phyloP scores from a whole-genome alignment of 2,329 filamentous ascomycete genomes.

The Chaetomiaceae sp. region DNA sequence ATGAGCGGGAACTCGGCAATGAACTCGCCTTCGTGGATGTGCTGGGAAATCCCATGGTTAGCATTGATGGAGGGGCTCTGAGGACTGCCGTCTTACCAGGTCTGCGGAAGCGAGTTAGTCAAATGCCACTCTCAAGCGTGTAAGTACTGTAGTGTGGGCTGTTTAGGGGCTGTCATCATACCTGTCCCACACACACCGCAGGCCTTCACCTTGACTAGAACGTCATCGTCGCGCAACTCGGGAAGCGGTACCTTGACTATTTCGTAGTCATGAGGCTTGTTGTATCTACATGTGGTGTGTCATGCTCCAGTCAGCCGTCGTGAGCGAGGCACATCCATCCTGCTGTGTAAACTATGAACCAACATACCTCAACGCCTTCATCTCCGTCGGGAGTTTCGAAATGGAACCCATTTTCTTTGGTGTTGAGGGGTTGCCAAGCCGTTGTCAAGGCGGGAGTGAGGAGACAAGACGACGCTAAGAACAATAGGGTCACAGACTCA shows the following conservation, averaged over 20 bases:
- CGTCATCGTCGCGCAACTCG: conserved; percentile 54
- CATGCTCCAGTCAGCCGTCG: not conserved
- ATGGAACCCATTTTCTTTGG: conserved; percentile 32
- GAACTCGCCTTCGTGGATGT: conserved; percentile 68
- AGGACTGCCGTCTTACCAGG: conserved; percentile 1
- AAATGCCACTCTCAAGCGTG: not conserved
- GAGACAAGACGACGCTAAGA: not conserved
- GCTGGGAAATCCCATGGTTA: conserved; percentile 33
- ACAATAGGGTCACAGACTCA: no score
- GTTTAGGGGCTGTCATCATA: conserved; percentile 28
- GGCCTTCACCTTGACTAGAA: conserved; percentile 64
- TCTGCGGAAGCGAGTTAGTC: not conserved
- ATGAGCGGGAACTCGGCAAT: conserved; percentile 60
- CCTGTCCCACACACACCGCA: conserved; percentile 60
- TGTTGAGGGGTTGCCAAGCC: not conserved
- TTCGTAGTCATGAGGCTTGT: conserved; percentile 46
- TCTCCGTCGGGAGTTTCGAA: conserved; percentile 35
- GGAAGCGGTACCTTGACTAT: conserved; percentile 61
- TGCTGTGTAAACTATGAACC: no score
- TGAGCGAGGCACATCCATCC: not conserved
- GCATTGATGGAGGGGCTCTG: no score
- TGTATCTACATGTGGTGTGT: conserved; percentile 17
- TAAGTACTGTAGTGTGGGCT: not conserved
- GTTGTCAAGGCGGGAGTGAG: not conserved
- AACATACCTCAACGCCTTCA: conserved; percentile 29